These are phyloP conservation scores for Hypomontagnella submonticulosa DNA, from an alignment of 495 filamentous ascomycete species.

Conservation along the genomic window DNA sequence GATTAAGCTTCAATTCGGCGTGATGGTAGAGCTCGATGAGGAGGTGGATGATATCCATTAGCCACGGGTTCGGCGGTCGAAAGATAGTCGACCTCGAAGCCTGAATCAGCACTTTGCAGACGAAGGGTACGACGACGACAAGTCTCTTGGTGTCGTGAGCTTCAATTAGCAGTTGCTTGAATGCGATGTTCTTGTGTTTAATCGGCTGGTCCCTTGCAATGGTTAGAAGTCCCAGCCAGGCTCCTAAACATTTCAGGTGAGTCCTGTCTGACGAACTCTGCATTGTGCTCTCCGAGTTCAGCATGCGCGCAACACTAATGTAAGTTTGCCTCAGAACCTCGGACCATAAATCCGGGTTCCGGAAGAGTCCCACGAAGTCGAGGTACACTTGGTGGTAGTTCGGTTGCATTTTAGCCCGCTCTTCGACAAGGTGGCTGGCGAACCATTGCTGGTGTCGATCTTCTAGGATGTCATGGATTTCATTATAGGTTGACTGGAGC, in stretches of 20 bases:
- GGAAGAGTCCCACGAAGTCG: conserved; percentile 85
- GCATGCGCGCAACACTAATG: conserved; percentile 79
- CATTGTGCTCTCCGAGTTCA: conserved; percentile 88
- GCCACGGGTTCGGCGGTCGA: conserved; percentile 94
- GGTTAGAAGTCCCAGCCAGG: conserved; percentile 93
- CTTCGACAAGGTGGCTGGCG: conserved; percentile 92
- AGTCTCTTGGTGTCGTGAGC: conserved; percentile 90
- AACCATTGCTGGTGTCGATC: conserved; percentile 94
- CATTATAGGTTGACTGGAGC: conserved; percentile 79
- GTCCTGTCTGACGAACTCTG: conserved; percentile 81
- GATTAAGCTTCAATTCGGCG: conserved; percentile 92
- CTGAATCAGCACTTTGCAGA: conserved; percentile 91
- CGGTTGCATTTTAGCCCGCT: conserved; percentile 94
- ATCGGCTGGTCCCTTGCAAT: conserved; percentile 95
- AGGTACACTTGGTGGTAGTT: conserved; percentile 95
- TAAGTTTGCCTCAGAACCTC: conserved; percentile 96
- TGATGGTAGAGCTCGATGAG: conserved; percentile 91
- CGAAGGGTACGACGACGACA: conserved; percentile 92
- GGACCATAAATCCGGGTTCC: conserved; percentile 78
- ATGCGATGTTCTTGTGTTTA: conserved; percentile 95
- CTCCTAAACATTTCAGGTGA: conserved; percentile 89
- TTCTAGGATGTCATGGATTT: conserved; percentile 80
- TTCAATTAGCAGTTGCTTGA: conserved; percentile 93
- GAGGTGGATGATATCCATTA: conserved; percentile 90
- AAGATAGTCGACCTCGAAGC: conserved; percentile 88